These are phyloP conservation scores for Lithospermum erythrorhizon DNA, from an alignment of 257 asterid species.

Conservation along the genomic window DNA sequence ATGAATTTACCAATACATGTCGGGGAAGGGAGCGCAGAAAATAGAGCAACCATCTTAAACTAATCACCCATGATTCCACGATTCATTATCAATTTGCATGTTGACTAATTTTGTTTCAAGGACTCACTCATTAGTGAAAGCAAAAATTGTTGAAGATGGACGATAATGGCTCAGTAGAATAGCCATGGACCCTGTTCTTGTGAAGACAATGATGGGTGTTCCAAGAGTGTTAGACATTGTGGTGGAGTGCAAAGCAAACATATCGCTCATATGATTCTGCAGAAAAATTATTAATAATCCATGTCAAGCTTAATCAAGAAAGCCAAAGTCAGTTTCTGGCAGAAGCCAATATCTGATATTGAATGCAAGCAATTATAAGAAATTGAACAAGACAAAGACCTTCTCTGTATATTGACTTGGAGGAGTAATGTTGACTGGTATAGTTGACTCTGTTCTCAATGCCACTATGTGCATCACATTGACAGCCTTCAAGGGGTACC, in stretches of 20 bases:
- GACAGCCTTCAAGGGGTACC: slow-evolving; percentile 90
- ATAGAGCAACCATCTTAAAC: too few relatives aligned
- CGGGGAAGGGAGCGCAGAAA: too few relatives aligned
- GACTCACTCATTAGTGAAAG: slow-evolving; percentile 83
- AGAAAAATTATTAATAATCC: slow-evolving; percentile 5
- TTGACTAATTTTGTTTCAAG: too few relatives aligned
- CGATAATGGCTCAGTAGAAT: slow-evolving; percentile 71
- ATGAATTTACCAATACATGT: neutral
- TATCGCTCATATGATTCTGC: slow-evolving; percentile 87
- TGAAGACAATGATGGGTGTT: slow-evolving; percentile 87
- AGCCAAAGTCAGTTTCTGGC: neutral
- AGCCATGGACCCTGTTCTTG: slow-evolving; percentile 97
- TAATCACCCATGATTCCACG: too few relatives aligned
- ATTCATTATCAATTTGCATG: too few relatives aligned
- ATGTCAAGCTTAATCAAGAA: neutral
- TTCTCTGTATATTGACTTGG: slow-evolving; percentile 35
- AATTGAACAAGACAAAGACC: slow-evolving; percentile 29
- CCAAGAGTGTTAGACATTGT: slow-evolving; percentile 81
- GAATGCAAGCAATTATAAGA: neutral
- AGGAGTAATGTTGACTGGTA: slow-evolving; percentile 25
- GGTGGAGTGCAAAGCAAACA: slow-evolving; percentile 86
- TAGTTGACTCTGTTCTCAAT: slow-evolving; percentile 68
- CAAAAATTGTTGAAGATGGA: slow-evolving; percentile 70
- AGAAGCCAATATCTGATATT: neutral
- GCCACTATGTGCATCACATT: slow-evolving; percentile 98